Evolutionary conservation across 139 green algal species (phyloP), one percentile per base, ranked within the genome.

Genomic region (Chloropicon primus): DNA sequence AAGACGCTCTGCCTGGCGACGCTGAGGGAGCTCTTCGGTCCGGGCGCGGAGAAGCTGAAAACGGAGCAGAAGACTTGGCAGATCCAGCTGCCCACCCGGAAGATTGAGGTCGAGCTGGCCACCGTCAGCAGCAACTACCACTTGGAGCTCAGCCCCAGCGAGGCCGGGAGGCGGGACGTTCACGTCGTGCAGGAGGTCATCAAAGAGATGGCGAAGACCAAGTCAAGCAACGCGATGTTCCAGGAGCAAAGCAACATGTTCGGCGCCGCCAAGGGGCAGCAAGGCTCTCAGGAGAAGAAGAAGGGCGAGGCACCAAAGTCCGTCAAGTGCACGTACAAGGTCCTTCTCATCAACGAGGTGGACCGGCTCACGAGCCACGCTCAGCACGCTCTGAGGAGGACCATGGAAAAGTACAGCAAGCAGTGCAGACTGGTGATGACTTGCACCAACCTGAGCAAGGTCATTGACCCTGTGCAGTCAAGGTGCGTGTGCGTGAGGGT

Each of bases 361-460:
- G 95, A 98, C 84, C 81, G 85, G 21, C 86, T 98, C 74, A 89
- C 77, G 72, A 90, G 87, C 41, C 90, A 96, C 77, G 94, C 94
- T 23, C 94, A 98, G 86, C 91, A 97, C 84, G 88, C 85, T 21
- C 90, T 98, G 73, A 83, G 94, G 3, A 88, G 94, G 24, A 98
- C 94, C 22, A 98, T 98, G 94, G 94, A 98, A 86, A 97, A 98
- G 87, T 98, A 98, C 88, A 87, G 74, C 1, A 71, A 85, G 5
- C 89, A 89, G 5, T 98, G 94, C 86, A 83, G 94, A 24, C 85
- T 98, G 1, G 77, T 98, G 28, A 86, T 98, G 78, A 85, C 86
- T 72, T 93, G 88, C 84, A 92, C 82, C 75, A 96, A 95, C 81
- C 83, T 94, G 2, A 94, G 86, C 27, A 96, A 94, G 87, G 91